These are phyloP conservation scores for Alternaria tenuissima DNA, from an alignment of 2,329 filamentous ascomycete species.

Conservation along the genomic window DNA sequence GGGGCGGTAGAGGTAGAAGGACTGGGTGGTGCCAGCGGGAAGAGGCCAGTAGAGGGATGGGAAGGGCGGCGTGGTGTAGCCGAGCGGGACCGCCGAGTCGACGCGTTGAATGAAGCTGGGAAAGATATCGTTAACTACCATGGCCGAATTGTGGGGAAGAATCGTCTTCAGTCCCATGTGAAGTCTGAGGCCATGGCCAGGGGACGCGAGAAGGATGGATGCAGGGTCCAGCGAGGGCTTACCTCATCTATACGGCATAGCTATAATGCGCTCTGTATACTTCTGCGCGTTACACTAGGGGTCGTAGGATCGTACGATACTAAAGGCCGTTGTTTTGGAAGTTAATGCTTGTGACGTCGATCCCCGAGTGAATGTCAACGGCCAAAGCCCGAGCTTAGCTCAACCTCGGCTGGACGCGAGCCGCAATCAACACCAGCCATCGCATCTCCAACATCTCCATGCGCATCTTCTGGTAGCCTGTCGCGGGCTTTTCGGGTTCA, in stretches of 20 bases:
- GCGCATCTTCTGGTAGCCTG: conserved; percentile 10
- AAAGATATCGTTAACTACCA: conserved; percentile 11
- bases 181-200: background rate
- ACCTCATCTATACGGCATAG: conserved; percentile 47
- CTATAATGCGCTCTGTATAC: background rate
- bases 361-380: conserved; percentile 21
- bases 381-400: conserved; percentile 23
- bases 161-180: background rate
- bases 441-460: conserved; percentile 5
- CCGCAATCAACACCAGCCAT: conserved; percentile 30
- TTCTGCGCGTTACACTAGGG: conserved; percentile 4
- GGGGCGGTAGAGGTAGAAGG: conserved; percentile 74
- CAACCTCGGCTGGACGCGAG: conserved; percentile 41
- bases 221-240: background rate
- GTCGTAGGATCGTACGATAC: background rate
- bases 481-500: conserved; percentile 22
- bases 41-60: conserved; percentile 83
- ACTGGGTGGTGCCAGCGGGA: conserved; percentile 63
- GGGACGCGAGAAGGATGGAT: background rate
- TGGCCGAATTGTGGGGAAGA: background rate
- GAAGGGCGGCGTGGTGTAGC: conserved; percentile 76
- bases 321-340: conserved; percentile 2
- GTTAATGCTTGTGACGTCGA: conserved; percentile 24
- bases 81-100: conserved; percentile 58
- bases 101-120: conserved; percentile 56